Evolutionary conservation across 2,329 filamentous ascomycete genomes (phyloP), one percentile per base, ranked within the genome.

Genomic region (Fusarium coicis): DNA sequence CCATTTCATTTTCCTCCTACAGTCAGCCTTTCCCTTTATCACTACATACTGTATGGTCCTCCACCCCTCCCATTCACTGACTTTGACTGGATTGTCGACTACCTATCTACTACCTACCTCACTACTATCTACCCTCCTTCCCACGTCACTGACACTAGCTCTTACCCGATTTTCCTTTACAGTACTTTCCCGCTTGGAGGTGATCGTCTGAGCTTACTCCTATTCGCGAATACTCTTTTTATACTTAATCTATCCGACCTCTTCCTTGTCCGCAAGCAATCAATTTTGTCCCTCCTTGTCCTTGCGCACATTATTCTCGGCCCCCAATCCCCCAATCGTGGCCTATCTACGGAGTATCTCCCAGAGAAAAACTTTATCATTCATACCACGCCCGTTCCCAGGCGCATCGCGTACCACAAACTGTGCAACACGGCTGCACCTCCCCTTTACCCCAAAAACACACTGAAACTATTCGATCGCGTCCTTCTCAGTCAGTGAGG

Each of bases 331-430:
- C 50, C 34, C 23, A 54, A 30, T 54, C 44, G 46, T 52, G 52
- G 63, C 43, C 54, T 64, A 60, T 69, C 57, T 64, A 34, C 32
- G 14, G 32, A 34, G 32, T 34, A 50, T 63, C 53, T 56, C 46
- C 62, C 60, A 67, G 26, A 62, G 59, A 59, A 63, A 63, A 59
- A 54, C 53, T 71, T 62, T 64, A 71, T 74, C 62, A 59, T 73
- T 26, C 37, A 69, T 44, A 47, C 30, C 32, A 57, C 40, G 32
- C 54, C 30, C 59, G 53, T 66, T 54, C 39, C 56, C 49, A 53
- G 61, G 37, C 61, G n/a, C 52, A 68, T 62, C 47, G 58, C 71
- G 58, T 61, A 62, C 50, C 57, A 70, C 70, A 42, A 54, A 44
- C 47, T 52, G 70, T 72, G 70, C 73, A 68, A 72, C 70, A 59